Percentiles rank a stretch among this genome's conserved stretches.
Evolutionary conservation across 1,284 basidiomycete species (phyloP).

Genomic region (Sphagnurus paluster): DNA sequence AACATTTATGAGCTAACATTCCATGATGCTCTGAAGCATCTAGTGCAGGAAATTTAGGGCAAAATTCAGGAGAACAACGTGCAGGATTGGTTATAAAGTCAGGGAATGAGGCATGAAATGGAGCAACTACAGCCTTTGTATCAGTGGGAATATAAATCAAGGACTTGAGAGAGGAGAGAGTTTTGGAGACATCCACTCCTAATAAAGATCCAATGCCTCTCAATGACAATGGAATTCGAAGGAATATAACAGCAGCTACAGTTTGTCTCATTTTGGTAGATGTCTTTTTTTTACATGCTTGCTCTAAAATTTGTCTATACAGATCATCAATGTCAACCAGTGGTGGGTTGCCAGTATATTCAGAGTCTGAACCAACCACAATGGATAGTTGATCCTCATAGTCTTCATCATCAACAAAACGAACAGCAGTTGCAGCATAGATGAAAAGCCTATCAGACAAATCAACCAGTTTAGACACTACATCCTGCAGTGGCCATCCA

Average conservation of each 20-base stretch:
- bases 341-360: conserved; percentile 1
- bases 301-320: conserved; percentile 13
- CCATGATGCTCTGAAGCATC: not conserved
- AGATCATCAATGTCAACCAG: conserved; percentile 8
- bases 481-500: not conserved
- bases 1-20: conserved; percentile 17
- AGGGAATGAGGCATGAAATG: conserved; percentile 18
- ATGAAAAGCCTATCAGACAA: conserved; percentile 14
- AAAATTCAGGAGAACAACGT: conserved; percentile 10
- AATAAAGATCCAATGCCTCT: conserved; percentile 9
- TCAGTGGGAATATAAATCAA: too few species aligned
- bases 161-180: conserved; percentile 7
- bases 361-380: not conserved
- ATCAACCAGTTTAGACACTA: conserved; percentile 5
- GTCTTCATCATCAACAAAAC: conserved; percentile 12
- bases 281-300: conserved; percentile 8
- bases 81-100: conserved; percentile 16
- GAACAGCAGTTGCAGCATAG: conserved; percentile 18
- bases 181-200: not conserved
- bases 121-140: conserved; percentile 7
- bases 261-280: conserved; percentile 1
- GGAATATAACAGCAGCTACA: conserved; percentile 7
- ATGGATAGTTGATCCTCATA: conserved; percentile 5
- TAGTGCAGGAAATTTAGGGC: conserved; percentile 7
- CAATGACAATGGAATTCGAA: conserved; percentile 11